Evolutionary conservation across 495 filamentous ascomycete genomes (phyloP).

Genomic region (Daldinia vernicosa): DNA sequence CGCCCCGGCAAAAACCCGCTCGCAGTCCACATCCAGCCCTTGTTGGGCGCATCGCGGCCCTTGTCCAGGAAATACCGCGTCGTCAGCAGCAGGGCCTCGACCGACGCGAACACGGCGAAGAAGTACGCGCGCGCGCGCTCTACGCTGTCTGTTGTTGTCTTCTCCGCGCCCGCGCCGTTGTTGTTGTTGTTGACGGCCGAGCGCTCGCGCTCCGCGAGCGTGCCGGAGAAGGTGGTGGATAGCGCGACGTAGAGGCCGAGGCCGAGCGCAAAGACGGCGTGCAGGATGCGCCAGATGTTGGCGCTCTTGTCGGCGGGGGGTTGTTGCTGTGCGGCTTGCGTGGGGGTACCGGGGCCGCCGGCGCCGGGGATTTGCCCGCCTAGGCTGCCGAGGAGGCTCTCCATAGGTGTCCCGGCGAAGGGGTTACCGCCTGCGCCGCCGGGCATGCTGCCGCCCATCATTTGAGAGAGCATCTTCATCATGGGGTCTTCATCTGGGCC

Average conservation of each 20-base stretch:
- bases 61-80: slow-evolving; percentile 72
- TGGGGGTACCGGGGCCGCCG: slow-evolving; percentile 45
- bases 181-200: slow-evolving; percentile 20
- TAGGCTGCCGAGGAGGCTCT: slow-evolving; percentile 41
- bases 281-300: slow-evolving; percentile 78
- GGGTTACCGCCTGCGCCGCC: slow-evolving; percentile 49
- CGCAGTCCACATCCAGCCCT: slow-evolving; percentile 67
- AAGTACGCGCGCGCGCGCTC: slow-evolving; percentile 58
- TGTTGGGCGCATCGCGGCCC: slow-evolving; percentile 50
- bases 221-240: slow-evolving; percentile 69
- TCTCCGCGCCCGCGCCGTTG: slow-evolving; percentile 31
- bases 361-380: slow-evolving; percentile 34
- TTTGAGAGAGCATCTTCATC: slow-evolving; percentile 52
- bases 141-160: slow-evolving; percentile 29
- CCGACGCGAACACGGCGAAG: slow-evolving; percentile 78
- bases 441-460: slow-evolving; percentile 56
- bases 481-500: slow-evolving; percentile 47
- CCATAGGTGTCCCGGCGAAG: slow-evolving; percentile 40
- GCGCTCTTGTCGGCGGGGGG: slow-evolving; percentile 52
- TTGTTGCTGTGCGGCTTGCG: slow-evolving; percentile 52
- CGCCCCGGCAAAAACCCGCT: slow-evolving; percentile 67
- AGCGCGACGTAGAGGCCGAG: slow-evolving; percentile 77
- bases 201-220: slow-evolving; percentile 55
- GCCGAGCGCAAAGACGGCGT: slow-evolving; percentile 74
- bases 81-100: slow-evolving; percentile 75